Base-by-base conservation (phyloP, 208 protist genomes). In the Trypanosoma congolense region DNA sequence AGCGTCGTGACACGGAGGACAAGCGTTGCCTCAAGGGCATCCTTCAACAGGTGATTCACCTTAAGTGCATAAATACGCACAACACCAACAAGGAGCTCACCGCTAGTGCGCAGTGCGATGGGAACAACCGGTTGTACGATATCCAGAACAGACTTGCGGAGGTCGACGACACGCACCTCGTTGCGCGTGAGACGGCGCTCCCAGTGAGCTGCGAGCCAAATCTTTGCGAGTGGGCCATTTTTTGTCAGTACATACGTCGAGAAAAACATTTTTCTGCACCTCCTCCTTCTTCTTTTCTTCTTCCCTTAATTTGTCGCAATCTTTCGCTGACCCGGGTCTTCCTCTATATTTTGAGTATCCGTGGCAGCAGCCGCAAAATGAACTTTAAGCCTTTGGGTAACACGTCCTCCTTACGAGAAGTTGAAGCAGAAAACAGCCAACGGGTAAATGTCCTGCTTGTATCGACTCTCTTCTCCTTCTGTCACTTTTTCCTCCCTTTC, bases 171-270 rank as follows among this genome's bases (percentile, higher is more conserved):
- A 41, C 88, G 82, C 21, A 98, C 83, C 31, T 96, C 87, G 45
- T 86, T 78, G 47, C 96, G 96, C 24, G 92, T 96, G 9, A 98
- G 73, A 36, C 96, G 96, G 40, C 80, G 79, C 60, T 98, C 95
- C 95, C 93, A 98, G 75, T 98, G 96, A 1, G 96, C 96, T 0
- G 96, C 97, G 19, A 98, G 87, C 97, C 97, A 99, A 16, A 98
- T 80, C 74, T 96, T 97, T 19, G 89, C 96, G 24, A 99, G 75
- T 0, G 93, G 86, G n/a, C 95, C 93, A 54, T 96, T 93, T 66
- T 97, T 98, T 14, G 93, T 92, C 29, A 99, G 76, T 10, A 99
- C 92, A 60, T 96, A 94, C 21, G 97, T 93, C 24, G 91, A 96
- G 80, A 97, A 98, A 74, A 99, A 99, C 97, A 99, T 98, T 19